A percentile compares a stretch with the other conserved stretches of the same genome.
Conservation (phyloP, 129 eudicot species). For the Arctium lappa region DNA sequence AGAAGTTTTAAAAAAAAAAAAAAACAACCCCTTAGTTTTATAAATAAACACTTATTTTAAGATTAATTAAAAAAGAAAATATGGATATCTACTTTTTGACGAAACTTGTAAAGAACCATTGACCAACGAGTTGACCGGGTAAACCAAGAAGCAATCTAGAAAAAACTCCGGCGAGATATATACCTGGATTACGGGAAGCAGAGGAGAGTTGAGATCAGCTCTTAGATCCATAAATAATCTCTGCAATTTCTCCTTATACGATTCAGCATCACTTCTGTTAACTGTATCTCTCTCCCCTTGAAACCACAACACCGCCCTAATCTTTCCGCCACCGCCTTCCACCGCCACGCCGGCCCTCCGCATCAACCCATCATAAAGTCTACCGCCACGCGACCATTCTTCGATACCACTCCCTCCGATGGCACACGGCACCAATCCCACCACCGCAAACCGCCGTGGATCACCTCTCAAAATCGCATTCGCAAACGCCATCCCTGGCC, state of each 20-base stretch:
- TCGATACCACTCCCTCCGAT: conserved; percentile 60
- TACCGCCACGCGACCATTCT: conserved; percentile 54
- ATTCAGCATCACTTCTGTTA: conserved; percentile 37
- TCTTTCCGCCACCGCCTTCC: conserved; percentile 44
- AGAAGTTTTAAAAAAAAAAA: too few relatives aligned
- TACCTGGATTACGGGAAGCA: conserved; percentile 53
- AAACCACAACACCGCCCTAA: conserved; percentile 61
- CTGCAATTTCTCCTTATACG: conserved; percentile 39
- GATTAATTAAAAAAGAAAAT: not conserved
- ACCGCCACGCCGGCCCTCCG: conserved; percentile 44
- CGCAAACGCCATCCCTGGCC: conserved; percentile 88
- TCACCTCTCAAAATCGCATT: conserved; percentile 33
- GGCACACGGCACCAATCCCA: conserved; percentile 93
- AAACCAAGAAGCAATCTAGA: not conserved
- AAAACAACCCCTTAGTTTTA: too few relatives aligned
- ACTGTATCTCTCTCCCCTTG: conserved; percentile 74
- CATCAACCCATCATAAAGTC: conserved; percentile 38
- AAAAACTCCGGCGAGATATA: not conserved
- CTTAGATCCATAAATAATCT: conserved; percentile 34
- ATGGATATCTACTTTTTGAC: not conserved
- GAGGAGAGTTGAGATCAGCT: conserved; percentile 42
- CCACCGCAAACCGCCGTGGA: conserved; percentile 34
- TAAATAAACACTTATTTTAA: too few relatives aligned
- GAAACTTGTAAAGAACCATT: not conserved
- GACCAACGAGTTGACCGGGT: conserved; percentile 1